These are phyloP conservation scores for Fusarium fujikuroi DNA, from an alignment of 2,329 filamentous ascomycete species.

Conservation along the genomic window DNA sequence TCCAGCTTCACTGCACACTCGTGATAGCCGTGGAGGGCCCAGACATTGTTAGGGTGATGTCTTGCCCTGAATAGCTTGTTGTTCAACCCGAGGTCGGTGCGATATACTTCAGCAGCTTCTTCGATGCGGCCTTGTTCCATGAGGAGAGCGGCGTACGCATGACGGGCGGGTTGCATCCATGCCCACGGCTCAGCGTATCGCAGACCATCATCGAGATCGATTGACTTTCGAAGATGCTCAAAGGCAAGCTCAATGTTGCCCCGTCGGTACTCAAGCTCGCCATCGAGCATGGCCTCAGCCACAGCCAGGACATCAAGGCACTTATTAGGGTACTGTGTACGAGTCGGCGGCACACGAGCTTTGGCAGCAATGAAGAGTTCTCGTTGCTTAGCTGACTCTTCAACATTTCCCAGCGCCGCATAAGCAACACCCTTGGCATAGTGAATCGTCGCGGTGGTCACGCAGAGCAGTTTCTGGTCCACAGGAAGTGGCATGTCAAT, in stretches of 20 bases:
- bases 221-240: conserved; percentile 62
- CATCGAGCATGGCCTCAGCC: conserved; percentile 72
- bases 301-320: conserved; percentile 70
- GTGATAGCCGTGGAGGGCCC: conserved; percentile 76
- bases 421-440: conserved; percentile 76
- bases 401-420: conserved; percentile 65
- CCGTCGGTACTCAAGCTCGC: conserved; percentile 75
- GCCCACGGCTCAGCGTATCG: conserved; percentile 78
- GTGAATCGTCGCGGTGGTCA: conserved; percentile 72
- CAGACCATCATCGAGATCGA: conserved; percentile 68
- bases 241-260: conserved; percentile 69
- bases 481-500: conserved; percentile 63
- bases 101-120: conserved; percentile 65
- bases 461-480: conserved; percentile 69
- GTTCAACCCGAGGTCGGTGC: conserved; percentile 68
- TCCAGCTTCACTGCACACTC: conserved; percentile 70
- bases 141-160: conserved; percentile 74
- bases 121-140: conserved; percentile 69
- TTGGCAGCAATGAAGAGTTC: conserved; percentile 61
- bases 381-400: conserved; percentile 62
- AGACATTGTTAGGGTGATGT: conserved; percentile 77
- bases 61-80: conserved; percentile 68
- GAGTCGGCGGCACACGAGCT: conserved; percentile 61
- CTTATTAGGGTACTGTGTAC: conserved; percentile 75
- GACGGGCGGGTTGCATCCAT: conserved; percentile 78